A percentile compares a stretch with the other conserved stretches of the same genome.
These are phyloP conservation scores for Tolypocladium endophyticum DNA, from an alignment of 2,329 filamentous ascomycete genomes.

Conservation along the genomic window DNA sequence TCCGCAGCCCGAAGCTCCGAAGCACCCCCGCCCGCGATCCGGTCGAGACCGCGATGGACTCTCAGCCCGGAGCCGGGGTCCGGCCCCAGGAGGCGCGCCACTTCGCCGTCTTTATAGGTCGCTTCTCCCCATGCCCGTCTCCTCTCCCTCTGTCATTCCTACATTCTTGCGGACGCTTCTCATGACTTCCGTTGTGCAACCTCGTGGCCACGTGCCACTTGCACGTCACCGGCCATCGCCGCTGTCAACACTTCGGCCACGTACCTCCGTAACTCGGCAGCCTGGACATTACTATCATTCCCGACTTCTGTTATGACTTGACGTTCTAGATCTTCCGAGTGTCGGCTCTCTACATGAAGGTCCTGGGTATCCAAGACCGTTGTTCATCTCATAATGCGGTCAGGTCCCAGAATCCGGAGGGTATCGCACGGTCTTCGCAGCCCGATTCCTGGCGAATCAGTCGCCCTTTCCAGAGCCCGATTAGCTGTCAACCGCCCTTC, in stretches of 20 bases:
- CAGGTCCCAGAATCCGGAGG: neutral
- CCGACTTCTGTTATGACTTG: neutral
- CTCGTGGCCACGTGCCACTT: neutral
- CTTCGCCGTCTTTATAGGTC: neutral
- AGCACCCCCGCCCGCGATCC: conserved; percentile 7
- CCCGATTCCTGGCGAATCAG: neutral
- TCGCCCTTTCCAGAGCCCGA: neutral
- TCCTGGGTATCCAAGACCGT: neutral
- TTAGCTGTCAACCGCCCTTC: neutral
- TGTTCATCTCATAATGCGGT: neutral
- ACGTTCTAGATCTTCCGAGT: neutral
- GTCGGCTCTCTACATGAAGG: neutral
- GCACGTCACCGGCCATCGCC: neutral
- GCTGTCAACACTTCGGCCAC: neutral
- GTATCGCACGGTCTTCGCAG: neutral
- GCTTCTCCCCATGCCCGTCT: neutral
- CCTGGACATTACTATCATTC: neutral
- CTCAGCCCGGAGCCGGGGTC: conserved; percentile 9
- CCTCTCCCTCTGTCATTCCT: neutral
- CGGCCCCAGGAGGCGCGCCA: conserved; percentile 4
- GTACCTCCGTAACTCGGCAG: neutral
- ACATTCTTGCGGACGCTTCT: neutral
- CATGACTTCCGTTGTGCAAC: neutral
- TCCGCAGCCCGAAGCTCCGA: conserved; percentile 4
- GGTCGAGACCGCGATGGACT: conserved; percentile 18